Percentiles rank a stretch among this genome's conserved stretches.
Evolutionary conservation across 2,329 filamentous ascomycete species (phyloP).

Genomic region (Tolypocladium capitatum): DNA sequence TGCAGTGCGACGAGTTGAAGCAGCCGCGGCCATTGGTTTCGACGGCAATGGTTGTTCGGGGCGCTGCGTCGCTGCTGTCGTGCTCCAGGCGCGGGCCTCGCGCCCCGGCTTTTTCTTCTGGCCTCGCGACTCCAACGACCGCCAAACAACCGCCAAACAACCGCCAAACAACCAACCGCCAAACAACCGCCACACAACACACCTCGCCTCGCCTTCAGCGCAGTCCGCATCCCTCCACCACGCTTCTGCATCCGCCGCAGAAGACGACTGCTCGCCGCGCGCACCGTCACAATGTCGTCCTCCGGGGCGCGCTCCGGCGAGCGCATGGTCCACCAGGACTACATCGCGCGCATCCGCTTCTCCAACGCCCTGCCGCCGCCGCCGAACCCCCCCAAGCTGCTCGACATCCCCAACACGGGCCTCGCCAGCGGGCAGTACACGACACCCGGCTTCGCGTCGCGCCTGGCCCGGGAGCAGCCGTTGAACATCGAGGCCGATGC

Average conservation of each 20-base stretch:
- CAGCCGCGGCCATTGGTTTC: no score
- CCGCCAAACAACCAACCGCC: no score
- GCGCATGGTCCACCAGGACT: conserved; percentile 75
- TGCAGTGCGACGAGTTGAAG: no score
- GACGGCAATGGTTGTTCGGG: no score
- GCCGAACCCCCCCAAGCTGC: conserved; percentile 86
- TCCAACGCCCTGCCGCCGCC: conserved; percentile 92
- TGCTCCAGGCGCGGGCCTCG: no score
- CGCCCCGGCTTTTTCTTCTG: not conserved
- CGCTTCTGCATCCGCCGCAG: no score
- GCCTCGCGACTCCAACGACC: not conserved
- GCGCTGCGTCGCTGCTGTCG: no score
- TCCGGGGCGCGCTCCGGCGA: conserved; percentile 31
- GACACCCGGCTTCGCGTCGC: conserved; percentile 76
- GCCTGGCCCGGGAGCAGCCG: conserved; percentile 79
- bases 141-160: no score
- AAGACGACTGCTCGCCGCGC: not conserved
- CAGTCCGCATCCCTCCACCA: not conserved
- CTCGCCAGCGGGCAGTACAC: conserved; percentile 80
- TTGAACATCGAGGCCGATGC: conserved; percentile 96
- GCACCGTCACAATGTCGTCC: conserved; percentile 16
- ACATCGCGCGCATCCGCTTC: conserved; percentile 90
- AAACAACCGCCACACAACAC: no score
- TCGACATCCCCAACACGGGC: conserved; percentile 91
- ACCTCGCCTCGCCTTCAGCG: not conserved